A percentile compares a stretch with the other conserved stretches of the same genome.
phyloP scores from a whole-genome alignment of 805 yeast genomes.

The Starmerella ratchasimensis region DNA sequence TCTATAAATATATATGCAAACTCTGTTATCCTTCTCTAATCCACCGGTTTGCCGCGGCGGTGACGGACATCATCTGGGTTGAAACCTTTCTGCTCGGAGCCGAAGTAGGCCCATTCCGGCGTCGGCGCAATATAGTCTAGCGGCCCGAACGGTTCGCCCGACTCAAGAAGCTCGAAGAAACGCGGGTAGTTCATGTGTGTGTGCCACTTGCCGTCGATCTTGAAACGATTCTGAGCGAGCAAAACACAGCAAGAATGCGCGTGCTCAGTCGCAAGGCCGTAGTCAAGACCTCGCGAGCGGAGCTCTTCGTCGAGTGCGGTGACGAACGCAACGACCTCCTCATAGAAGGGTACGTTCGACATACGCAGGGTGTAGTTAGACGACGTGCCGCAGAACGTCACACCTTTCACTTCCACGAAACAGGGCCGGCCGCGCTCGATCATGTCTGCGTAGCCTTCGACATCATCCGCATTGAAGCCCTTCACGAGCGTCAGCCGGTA shows the following conservation, averaged over 20 bases:
- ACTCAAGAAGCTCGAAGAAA: constrained; percentile 55
- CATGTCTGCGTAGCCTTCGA: constrained; percentile 68
- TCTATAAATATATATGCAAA: background rate
- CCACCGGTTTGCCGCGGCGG: constrained; percentile 30
- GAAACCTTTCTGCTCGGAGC: constrained; percentile 73
- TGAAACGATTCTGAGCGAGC: constrained; percentile 62
- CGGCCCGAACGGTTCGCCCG: constrained; percentile 57
- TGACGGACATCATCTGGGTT: constrained; percentile 63
- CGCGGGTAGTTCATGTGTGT: constrained; percentile 76
- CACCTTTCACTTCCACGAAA: constrained; percentile 85
- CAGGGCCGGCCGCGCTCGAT: constrained; percentile 72
- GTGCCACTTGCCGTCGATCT: constrained; percentile 60
- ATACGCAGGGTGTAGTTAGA: constrained; percentile 82
- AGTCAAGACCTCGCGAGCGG: constrained; percentile 49
- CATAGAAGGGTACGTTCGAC: constrained; percentile 92
- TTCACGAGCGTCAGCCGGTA: constrained; percentile 81
- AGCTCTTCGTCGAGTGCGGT: constrained; percentile 47
- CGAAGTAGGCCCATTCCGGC: constrained; percentile 86
- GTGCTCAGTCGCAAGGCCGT: constrained; percentile 86
- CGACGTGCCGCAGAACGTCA: constrained; percentile 88
- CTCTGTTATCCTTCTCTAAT: background rate
- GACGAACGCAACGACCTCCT: constrained; percentile 73
- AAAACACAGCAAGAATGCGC: constrained; percentile 89
- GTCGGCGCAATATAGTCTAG: constrained; percentile 71
- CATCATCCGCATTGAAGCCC: constrained; percentile 76